Percentiles rank a stretch among this genome's conserved stretches.
Evolutionary conservation across 306 rosid species (phyloP).

Genomic region (Quercus berberidifolia): DNA sequence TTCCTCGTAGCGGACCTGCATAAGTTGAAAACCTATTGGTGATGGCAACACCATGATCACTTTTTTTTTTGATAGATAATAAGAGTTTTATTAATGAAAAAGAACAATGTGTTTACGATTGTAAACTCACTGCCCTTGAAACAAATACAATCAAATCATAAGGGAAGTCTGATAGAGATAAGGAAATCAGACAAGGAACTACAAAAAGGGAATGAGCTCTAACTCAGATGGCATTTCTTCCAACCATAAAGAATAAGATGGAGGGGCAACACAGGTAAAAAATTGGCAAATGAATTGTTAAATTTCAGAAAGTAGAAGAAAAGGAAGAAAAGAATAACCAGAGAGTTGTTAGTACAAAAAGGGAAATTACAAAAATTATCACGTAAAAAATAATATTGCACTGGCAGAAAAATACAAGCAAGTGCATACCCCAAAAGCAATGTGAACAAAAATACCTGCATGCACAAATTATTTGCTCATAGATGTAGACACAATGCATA

Average conservation of each 20-base stretch:
- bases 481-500: too few species aligned
- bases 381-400: not conserved
- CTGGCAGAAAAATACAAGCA: not conserved
- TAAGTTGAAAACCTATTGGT: slow-evolving; percentile 5
- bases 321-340: not conserved
- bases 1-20: slow-evolving; percentile 82
- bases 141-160: too few species aligned
- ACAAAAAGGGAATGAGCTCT: too few species aligned
- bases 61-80: not conserved
- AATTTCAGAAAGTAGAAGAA: not conserved
- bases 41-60: slow-evolving; percentile 7
- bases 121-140: too few species aligned
- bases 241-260: too few species aligned
- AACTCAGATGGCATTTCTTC: too few species aligned
- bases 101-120: too few species aligned
- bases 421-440: not conserved
- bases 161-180: too few species aligned
- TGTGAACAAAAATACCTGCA: not conserved
- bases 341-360: not conserved
- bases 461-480: too few species aligned
- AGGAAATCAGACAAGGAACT: too few species aligned
- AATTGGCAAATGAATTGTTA: not conserved
- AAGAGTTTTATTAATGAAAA: too few species aligned
- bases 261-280: too few species aligned
- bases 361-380: slow-evolving; percentile 3